Evolutionary conservation across 306 rosid species (phyloP).

Genomic region (Dicorynia guianensis): DNA sequence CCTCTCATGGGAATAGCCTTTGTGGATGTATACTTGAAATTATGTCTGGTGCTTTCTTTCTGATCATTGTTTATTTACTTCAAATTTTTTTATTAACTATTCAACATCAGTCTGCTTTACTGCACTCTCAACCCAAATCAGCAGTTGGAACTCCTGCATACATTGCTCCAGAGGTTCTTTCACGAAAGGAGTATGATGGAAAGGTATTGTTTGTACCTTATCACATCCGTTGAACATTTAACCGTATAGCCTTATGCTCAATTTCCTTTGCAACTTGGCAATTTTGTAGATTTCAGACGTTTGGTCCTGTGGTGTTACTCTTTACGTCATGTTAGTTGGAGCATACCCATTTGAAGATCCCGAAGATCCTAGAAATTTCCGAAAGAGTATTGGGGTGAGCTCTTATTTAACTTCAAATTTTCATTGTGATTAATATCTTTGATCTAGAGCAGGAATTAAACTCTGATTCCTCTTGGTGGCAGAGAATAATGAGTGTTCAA

Average conservation of each 20-base stretch:
- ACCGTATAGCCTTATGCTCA: constrained; percentile 17
- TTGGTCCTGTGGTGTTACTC: constrained; percentile 97
- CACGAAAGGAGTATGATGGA: constrained; percentile 83
- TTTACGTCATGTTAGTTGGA: constrained; percentile 92
- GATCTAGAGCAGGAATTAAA: constrained; percentile 26
- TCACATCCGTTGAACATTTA: not conserved
- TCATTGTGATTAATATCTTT: constrained; percentile 11
- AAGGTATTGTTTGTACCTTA: constrained; percentile 66
- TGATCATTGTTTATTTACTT: not conserved
- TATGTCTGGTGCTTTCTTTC: not conserved
- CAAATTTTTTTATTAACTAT: not conserved
- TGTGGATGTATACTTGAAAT: not conserved
- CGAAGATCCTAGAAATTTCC: constrained; percentile 78
- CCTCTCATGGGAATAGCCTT: constrained; percentile 25
- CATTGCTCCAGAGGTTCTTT: constrained; percentile 89
- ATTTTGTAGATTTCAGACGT: constrained; percentile 82
- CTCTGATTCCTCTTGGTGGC: constrained; percentile 45
- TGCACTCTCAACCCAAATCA: constrained; percentile 93
- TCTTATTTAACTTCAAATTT: constrained; percentile 26
- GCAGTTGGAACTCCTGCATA: constrained; percentile 96
- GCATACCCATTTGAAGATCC: constrained; percentile 97
- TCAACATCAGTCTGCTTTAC: constrained; percentile 68
- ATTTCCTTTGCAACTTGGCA: constrained; percentile 34
- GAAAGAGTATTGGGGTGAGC: constrained; percentile 71
- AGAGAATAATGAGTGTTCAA: constrained; percentile 82